Evolutionary conservation across 148 eudicot genomes (phyloP).

Genomic region (Polygonum aviculare): DNA sequence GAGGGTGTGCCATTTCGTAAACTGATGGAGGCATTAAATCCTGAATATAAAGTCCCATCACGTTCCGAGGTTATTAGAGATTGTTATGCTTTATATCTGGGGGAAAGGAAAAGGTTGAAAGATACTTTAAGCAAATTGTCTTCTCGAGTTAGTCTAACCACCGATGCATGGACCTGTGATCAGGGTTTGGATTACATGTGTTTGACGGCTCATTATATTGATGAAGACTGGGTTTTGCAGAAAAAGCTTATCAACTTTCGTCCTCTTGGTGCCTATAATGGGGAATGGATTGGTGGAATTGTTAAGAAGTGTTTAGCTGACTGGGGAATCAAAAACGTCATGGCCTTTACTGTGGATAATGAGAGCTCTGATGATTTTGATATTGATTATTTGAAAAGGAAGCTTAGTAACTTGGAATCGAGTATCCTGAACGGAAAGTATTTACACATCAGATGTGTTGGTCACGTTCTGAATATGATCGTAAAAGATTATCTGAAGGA

Average conservation of each 20-base stretch:
- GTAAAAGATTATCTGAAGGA: constrained; percentile 8
- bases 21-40: background rate
- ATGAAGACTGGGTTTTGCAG: constrained; percentile 1
- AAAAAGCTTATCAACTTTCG: constrained; percentile 3
- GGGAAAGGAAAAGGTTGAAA: constrained; percentile 8
- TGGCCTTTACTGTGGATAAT: constrained; percentile 11
- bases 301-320: constrained; percentile 5
- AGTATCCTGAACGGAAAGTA: background rate
- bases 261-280: background rate
- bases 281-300: constrained; percentile 7
- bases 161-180: background rate
- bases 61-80: background rate
- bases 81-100: background rate
- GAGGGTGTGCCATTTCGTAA: constrained; percentile 4
- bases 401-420: background rate
- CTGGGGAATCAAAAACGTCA: constrained; percentile 10
- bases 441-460: background rate
- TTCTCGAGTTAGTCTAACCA: constrained; percentile 1
- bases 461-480: background rate
- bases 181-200: background rate
- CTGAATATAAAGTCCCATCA: background rate
- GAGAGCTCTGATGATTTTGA: constrained; percentile 5
- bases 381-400: constrained; percentile 8
- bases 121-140: background rate
- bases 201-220: constrained; percentile 10